Percentiles rank a stretch among this genome's conserved stretches.
Conservation (phyloP, 192 early-diverging fungal genomes). For the Coemansia javaensis region DNA sequence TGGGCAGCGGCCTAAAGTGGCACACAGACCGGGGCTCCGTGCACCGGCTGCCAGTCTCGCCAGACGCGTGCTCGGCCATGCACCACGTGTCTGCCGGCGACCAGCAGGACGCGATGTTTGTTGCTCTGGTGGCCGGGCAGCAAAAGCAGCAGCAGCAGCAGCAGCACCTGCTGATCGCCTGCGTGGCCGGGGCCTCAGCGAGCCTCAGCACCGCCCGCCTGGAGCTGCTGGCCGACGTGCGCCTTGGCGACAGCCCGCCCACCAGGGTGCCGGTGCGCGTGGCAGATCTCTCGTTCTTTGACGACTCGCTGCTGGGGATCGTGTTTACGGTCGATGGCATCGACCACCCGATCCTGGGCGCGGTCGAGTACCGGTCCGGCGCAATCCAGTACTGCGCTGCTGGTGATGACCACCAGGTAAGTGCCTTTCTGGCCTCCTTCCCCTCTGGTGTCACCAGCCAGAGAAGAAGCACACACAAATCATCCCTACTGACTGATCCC, state of each 20-base stretch:
- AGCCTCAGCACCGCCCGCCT: neutral
- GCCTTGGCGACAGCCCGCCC: too few relatives aligned
- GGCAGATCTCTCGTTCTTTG: slow-evolving; percentile 28
- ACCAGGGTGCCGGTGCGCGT: slow-evolving; percentile 2
- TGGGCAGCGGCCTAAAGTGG: slow-evolving; percentile 26
- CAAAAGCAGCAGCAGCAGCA: neutral
- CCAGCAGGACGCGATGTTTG: neutral
- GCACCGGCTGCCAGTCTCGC: neutral
- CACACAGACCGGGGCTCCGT: neutral
- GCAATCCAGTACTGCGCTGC: neutral
- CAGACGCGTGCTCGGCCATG: slow-evolving; percentile 3
- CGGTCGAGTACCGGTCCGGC: slow-evolving; percentile 12
- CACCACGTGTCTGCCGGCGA: slow-evolving; percentile 3
- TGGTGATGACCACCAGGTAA: neutral
- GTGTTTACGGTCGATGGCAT: slow-evolving; percentile 25
- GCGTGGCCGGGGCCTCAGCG: neutral
- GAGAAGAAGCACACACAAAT: too few relatives aligned
- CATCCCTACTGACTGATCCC: too few relatives aligned
- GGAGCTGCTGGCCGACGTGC: slow-evolving; percentile 4
- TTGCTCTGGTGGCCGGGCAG: neutral
- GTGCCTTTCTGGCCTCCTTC: too few relatives aligned
- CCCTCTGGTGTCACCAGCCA: too few relatives aligned
- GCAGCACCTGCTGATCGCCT: neutral
- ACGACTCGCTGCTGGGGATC: slow-evolving; percentile 20
- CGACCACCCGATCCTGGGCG: slow-evolving; percentile 19